Conservation (phyloP, 805 yeast species). For the Kodamaea laetipori region DNA sequence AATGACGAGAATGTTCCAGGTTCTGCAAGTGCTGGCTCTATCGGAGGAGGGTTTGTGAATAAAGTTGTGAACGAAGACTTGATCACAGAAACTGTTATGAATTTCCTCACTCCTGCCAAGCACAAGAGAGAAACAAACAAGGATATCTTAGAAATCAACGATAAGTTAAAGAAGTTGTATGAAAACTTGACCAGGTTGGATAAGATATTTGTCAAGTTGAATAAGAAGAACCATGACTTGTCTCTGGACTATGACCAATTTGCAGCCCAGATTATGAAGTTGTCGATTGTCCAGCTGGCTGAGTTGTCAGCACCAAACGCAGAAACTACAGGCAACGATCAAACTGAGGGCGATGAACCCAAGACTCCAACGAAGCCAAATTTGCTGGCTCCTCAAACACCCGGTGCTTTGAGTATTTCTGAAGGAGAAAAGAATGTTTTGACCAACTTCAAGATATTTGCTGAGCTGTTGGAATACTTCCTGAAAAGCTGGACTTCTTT, state of each 20-base stretch:
- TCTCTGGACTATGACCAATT: conserved; percentile 73
- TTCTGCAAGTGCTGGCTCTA: conserved; percentile 4
- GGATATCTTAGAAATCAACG: conserved; percentile 61
- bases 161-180: conserved; percentile 78
- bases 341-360: conserved; percentile 14
- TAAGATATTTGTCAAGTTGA: conserved; percentile 69
- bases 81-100: conserved; percentile 88
- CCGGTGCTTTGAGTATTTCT: conserved; percentile 4
- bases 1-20: conserved; percentile 21
- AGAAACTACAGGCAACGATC: conserved; percentile 10
- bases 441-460: conserved; percentile 38
- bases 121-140: conserved; percentile 77
- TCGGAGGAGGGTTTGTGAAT: conserved; percentile 25
- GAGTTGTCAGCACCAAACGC: conserved; percentile 26
- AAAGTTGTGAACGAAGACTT: conserved; percentile 65
- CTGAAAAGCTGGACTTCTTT: conserved; percentile 43
- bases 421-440: conserved; percentile 21
- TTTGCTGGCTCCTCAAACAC: conserved; percentile 6
- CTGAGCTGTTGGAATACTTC: conserved; percentile 39
- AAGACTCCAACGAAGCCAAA: neutral
- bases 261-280: conserved; percentile 64
- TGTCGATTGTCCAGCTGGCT: conserved; percentile 56
- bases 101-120: conserved; percentile 77
- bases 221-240: conserved; percentile 71
- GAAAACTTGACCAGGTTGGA: conserved; percentile 81